These are phyloP conservation scores for Sextonia rubra DNA, from an alignment of 164 flowering plant genomes.

Conservation along the genomic window DNA sequence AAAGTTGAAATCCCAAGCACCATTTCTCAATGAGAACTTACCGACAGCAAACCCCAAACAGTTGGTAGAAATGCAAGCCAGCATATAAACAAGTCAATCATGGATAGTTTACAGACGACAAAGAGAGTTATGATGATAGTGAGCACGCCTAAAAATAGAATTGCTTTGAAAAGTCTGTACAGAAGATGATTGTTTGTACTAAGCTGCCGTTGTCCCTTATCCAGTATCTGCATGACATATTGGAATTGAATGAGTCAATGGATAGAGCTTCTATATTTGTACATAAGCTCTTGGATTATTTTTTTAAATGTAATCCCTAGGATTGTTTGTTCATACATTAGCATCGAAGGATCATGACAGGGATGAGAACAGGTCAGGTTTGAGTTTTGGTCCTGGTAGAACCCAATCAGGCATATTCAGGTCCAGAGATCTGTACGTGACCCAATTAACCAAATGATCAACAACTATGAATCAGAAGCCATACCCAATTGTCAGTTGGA, in stretches of 20 bases:
- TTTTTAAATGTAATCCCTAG: too few species aligned
- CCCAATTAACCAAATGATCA: too few species aligned
- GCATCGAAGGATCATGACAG: background rate
- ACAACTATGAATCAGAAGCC: too few species aligned
- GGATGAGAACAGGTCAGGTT: too few species aligned
- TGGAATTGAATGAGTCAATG: background rate
- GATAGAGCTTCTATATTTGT: background rate
- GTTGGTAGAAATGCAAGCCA: slow-evolving; percentile 89
- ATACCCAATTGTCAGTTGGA: too few species aligned
- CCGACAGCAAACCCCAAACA: slow-evolving; percentile 90
- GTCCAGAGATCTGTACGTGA: too few species aligned
- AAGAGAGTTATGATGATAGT: slow-evolving; percentile 49
- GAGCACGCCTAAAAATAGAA: slow-evolving; percentile 60
- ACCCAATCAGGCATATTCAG: too few species aligned
- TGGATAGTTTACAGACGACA: slow-evolving; percentile 53
- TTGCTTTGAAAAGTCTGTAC: slow-evolving; percentile 69
- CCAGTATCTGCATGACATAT: slow-evolving; percentile 51
- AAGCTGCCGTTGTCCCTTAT: slow-evolving; percentile 52
- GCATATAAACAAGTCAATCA: slow-evolving; percentile 66
- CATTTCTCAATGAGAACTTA: slow-evolving; percentile 26
- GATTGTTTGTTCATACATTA: too few species aligned
- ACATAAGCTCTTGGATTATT: background rate
- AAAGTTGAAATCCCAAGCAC: background rate
- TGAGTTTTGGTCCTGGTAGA: too few species aligned
- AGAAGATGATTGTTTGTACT: slow-evolving; percentile 58